Conservation (phyloP, 2,329 filamentous ascomycete genomes). For the Pseudocercospora fuligena region DNA sequence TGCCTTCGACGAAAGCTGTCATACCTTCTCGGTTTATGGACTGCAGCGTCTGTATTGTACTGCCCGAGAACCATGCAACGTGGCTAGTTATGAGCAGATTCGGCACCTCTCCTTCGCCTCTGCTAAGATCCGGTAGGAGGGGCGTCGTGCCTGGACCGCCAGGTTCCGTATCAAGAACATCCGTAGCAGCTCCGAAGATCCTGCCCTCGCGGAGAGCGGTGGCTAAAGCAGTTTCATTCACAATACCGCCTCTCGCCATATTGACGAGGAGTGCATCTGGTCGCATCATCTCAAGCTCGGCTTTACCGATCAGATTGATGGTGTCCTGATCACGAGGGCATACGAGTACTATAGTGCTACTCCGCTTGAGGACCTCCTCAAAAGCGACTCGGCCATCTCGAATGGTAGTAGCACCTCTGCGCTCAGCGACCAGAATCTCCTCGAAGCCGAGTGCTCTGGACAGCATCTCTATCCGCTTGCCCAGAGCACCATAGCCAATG, state of each 20-base stretch:
- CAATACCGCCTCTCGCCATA: constrained; percentile 29
- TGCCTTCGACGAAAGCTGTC: constrained; percentile 29
- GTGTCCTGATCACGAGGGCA: constrained; percentile 27
- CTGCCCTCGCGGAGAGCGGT: constrained; percentile 26
- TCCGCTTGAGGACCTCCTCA: constrained; percentile 22
- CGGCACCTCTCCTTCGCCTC: constrained; percentile 27
- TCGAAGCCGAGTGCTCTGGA: constrained; percentile 24
- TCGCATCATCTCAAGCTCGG: constrained; percentile 24
- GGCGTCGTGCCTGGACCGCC: constrained; percentile 26
- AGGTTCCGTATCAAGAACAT: constrained; percentile 31
- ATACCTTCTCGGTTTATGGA: constrained; percentile 28
- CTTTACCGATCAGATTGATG: constrained; percentile 27
- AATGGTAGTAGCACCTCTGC: constrained; percentile 16
- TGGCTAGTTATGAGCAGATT: constrained; percentile 29
- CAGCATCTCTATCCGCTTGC: constrained; percentile 25
- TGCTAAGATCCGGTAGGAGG: constrained; percentile 27
- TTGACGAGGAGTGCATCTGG: constrained; percentile 29
- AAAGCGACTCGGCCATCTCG: constrained; percentile 22
- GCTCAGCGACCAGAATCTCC: constrained; percentile 27
- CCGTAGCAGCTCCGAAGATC: constrained; percentile 30
- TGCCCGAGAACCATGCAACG: constrained; percentile 29
- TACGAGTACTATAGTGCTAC: constrained; percentile 24
- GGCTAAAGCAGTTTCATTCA: constrained; percentile 29
- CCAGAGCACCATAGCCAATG: constrained; percentile 29
- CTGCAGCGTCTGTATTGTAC: constrained; percentile 26